Base-by-base conservation (phyloP, 1,284 basidiomycete species). In the Peniophora sp. region DNA sequence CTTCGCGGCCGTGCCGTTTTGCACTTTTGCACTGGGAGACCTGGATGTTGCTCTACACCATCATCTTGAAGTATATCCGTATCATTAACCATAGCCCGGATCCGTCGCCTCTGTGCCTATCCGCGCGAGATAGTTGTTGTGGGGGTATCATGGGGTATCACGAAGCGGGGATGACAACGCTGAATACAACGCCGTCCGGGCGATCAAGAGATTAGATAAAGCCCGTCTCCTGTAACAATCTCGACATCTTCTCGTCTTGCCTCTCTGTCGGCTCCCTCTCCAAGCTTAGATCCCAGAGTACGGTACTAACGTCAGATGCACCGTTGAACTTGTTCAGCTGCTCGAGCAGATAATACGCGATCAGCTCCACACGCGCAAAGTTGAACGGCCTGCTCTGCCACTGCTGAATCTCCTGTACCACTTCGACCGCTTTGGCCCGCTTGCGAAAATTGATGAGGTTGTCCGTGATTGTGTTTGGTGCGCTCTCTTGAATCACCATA, bases 401-500 rank as follows among this genome's bases (percentile, higher is more conserved):
- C 39, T 92, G 86, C 62, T 96, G 91, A 64, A 99, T 97, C 65
- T 99, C 95, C 53, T 88, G 83, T 58, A 99, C 92, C 57, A 97
- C 88, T 62, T 97, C 94, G 9, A 93, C 93, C 0, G 92, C 86
- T 66, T 92, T 92, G 61, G 91, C 85, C 9, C 94, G 85, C 68
- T 99, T 99, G 64, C 87, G 84, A 70, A 99, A 99, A 70, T 99
- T 98, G 72, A 99, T 87, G 57, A 97, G 74, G 55, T 82, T 77
- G 24, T 83, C 87, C 18, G 83, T 79, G 3, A 92, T 70, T 52
- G 81, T 82, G 70, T 99, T 92, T 51, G 91, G 88, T 64, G 95
- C 95, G n/a, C 96, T 97, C 62, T 99, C 97, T 66, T 97, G 93
- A 64, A 97, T 97, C 68, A 99, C 98, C 2, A 93, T 95, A 51